Evolutionary conservation across 2,329 filamentous ascomycete genomes (phyloP), one percentile per base, ranked within the genome.

Genomic region (Berkeleyomyces basicola): DNA sequence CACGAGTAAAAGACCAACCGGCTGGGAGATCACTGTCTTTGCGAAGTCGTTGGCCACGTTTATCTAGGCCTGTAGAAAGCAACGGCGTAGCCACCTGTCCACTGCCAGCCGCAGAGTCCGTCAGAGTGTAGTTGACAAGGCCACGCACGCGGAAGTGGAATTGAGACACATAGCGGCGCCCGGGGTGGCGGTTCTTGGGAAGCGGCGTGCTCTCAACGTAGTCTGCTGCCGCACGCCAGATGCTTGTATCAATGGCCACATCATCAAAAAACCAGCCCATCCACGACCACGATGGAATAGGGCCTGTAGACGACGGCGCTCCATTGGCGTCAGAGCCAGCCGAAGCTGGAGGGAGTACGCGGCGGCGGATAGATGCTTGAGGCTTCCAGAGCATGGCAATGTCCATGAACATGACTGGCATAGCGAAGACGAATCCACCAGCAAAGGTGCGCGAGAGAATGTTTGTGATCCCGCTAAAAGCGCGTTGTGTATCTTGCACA

Each of bases 191-290:
- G 14, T 70, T 70, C 57, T 71, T 73, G 3, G 67, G 67, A 0
- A 69, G 65, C 7, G 67, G 69, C 5, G 72, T 70, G 37, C 74
- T 71, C 65, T 75, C 73, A 7, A 77, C 71, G 61, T 76, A 77
- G 66, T 77, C 75, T 7, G 73, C 73, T 1, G 74, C 72, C 0
- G 74, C 74, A 58, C 71, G 71, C 75, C 75, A 77, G 9, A 77
- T 68, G 4, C 68, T 70, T 63, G 77, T 65, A 61, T 77, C 75
- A 11, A 74, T 73, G 4, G 75, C 71, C 11, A 76, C 70, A 37
- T 72, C 74, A 63, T 77, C 75, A 62, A 75, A 76, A 72, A 74
- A 76, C 75, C 75, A 77, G 31, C 75, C 75, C 72, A 77, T 74
- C 75, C 75, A 77, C 39, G 74, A 75, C 75, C 75, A 77, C 3